phyloP scores from a whole-genome alignment of 2,329 filamentous ascomycete species.

The Pyrenophora tritici-repentis region DNA sequence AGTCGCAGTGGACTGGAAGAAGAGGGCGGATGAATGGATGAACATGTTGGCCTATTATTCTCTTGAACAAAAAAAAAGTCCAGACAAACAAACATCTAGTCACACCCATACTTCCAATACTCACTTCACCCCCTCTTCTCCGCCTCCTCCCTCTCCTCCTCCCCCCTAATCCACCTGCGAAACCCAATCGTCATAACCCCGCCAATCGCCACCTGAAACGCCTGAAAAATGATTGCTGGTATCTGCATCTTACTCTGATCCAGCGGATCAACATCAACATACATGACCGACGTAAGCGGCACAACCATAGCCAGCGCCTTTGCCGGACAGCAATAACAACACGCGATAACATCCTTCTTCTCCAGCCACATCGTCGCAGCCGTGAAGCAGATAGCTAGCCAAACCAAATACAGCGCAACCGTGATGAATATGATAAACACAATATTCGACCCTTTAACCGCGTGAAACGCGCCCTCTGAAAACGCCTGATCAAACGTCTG shows the following conservation, averaged over 20 bases:
- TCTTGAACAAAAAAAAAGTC: too few species aligned
- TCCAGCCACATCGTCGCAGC: conserved; percentile 60
- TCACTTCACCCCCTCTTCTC: conserved; percentile 24
- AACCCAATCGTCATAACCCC: conserved; percentile 51
- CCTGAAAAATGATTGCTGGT: conserved; percentile 64
- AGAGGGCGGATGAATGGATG: too few species aligned
- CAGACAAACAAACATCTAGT: background rate
- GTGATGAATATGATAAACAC: conserved; percentile 71
- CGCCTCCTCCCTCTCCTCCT: conserved; percentile 55
- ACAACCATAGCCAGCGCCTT: conserved; percentile 75
- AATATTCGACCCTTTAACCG: conserved; percentile 64
- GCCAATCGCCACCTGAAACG: conserved; percentile 51
- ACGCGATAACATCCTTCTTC: conserved; percentile 67
- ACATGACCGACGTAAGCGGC: conserved; percentile 71
- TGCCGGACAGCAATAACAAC: conserved; percentile 74
- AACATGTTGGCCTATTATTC: too few species aligned
- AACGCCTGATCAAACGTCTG: conserved; percentile 71
- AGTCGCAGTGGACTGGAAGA: too few species aligned
- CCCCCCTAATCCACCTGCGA: conserved; percentile 55
- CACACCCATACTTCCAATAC: background rate
- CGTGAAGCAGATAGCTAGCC: conserved; percentile 65
- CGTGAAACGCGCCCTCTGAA: conserved; percentile 64
- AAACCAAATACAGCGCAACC: conserved; percentile 65
- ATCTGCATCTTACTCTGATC: conserved; percentile 65
- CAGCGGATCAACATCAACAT: conserved; percentile 59